Conservation (phyloP, 495 filamentous ascomycete species). For the Thozetella sp. region DNA sequence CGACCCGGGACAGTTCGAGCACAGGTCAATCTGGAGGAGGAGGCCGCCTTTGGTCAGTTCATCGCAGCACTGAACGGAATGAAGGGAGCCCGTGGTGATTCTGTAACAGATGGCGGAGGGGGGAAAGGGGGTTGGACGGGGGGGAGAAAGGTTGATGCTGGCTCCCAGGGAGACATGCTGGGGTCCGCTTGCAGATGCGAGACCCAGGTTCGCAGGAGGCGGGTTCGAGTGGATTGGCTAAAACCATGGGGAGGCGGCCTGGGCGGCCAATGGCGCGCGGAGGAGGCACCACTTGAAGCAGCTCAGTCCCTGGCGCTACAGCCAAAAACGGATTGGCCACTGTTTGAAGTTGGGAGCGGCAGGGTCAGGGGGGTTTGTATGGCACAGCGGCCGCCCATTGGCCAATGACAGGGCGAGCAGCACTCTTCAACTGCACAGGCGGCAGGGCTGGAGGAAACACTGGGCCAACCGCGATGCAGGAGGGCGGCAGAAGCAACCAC, state of each 20-base stretch:
- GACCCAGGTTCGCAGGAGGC: not conserved
- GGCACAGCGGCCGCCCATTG: not conserved
- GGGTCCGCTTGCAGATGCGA: not conserved
- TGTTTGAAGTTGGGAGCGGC: slow-evolving; percentile 2
- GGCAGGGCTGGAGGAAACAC: not conserved
- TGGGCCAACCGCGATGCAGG: not conserved
- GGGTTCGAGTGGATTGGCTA: not conserved
- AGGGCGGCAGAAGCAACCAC: not conserved
- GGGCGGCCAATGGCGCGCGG: not conserved
- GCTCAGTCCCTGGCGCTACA: not conserved
- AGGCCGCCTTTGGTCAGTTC: slow-evolving; percentile 1
- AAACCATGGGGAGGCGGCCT: not conserved
- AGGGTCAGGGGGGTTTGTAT: not conserved
- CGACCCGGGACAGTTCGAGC: not conserved
- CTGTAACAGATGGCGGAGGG: slow-evolving; percentile 1
- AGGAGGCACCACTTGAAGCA: not conserved
- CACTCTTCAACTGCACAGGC: not conserved
- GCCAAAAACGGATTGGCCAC: not conserved
- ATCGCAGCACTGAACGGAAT: not conserved
- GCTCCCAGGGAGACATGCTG: not conserved
- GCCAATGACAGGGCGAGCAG: too few species aligned
- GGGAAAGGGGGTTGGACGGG: slow-evolving; percentile 3
- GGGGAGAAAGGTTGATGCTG: not conserved
- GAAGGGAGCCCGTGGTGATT: slow-evolving; percentile 1
- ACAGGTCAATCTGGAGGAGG: not conserved